Conservation (phyloP, 2,329 filamentous ascomycete genomes). For the Penicillium sp. region DNA sequence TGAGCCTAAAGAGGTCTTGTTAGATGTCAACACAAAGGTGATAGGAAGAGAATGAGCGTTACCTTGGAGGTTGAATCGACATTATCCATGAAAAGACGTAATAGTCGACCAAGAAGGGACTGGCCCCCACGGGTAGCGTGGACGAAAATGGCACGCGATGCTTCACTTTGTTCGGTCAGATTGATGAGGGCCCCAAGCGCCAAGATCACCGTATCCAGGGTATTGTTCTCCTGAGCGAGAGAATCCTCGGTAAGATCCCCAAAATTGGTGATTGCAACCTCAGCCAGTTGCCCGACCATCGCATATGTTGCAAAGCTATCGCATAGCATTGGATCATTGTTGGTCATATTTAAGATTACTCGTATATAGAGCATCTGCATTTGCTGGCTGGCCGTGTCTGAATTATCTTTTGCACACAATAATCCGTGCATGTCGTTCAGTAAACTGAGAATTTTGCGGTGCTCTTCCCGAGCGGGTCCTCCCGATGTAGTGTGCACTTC, state of each 20-base stretch:
- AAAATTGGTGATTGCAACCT: constrained; percentile 35
- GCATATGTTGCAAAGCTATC: constrained; percentile 56
- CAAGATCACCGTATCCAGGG: constrained; percentile 70
- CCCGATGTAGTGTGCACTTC: constrained; percentile 36
- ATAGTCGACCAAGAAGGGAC: constrained; percentile 55
- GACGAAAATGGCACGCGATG: constrained; percentile 53
- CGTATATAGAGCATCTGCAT: constrained; percentile 52
- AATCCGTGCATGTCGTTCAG: constrained; percentile 37
- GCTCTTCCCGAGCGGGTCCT: constrained; percentile 23
- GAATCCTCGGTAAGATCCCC: constrained; percentile 28
- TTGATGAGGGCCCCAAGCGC: constrained; percentile 82
- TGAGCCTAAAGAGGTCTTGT: constrained; percentile 41
- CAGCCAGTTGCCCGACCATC: constrained; percentile 36
- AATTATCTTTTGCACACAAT: constrained; percentile 28
- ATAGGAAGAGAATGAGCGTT: constrained; percentile 32
- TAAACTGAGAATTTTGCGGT: constrained; percentile 26
- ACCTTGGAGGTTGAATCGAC: constrained; percentile 65
- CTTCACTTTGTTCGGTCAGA: constrained; percentile 70
- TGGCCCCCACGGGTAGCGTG: constrained; percentile 32
- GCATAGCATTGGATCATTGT: constrained; percentile 68
- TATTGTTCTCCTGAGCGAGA: constrained; percentile 44
- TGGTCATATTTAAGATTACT: constrained; percentile 79
- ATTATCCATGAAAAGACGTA: constrained; percentile 64
- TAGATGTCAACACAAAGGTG: constrained; percentile 2
- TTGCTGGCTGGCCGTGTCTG: constrained; percentile 20